Percentiles rank a stretch among this genome's conserved stretches.
Evolutionary conservation across 2,329 filamentous ascomycete genomes (phyloP).

Genomic region (Monosporascus ibericus): DNA sequence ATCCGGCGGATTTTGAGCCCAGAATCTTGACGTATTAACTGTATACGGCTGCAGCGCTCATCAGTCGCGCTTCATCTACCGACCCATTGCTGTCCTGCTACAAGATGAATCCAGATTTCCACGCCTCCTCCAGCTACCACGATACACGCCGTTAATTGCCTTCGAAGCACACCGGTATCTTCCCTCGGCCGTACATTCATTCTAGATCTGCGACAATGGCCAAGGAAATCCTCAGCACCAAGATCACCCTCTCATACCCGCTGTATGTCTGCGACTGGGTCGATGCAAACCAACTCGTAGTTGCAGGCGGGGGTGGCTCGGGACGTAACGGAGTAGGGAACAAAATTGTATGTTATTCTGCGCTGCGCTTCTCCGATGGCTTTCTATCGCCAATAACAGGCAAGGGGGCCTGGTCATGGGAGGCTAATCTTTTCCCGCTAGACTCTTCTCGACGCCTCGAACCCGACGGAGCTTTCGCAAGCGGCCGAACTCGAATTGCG

Average conservation of each 20-base stretch:
- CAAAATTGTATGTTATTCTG: constrained; percentile 60
- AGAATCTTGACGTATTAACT: no score
- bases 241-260: constrained; percentile 70
- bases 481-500: constrained; percentile 71
- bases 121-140: background rate
- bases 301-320: constrained; percentile 83
- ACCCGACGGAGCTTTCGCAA: constrained; percentile 56
- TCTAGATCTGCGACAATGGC: constrained; percentile 17
- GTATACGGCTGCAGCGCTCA: no score
- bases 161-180: background rate
- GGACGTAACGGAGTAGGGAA: constrained; percentile 77
- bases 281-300: constrained; percentile 68
- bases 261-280: constrained; percentile 79
- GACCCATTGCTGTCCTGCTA: background rate
- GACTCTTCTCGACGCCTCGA: constrained; percentile 67
- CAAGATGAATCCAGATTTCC: background rate
- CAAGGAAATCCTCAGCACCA: constrained; percentile 42
- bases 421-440: constrained; percentile 25
- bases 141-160: background rate
- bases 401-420: background rate
- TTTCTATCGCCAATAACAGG: no score
- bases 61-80: no score
- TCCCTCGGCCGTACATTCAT: background rate
- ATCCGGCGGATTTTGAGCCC: no score
- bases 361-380: no score